Percentiles rank a stretch among this genome's conserved stretches.
Evolutionary conservation across 1,284 basidiomycete species (phyloP).

Genomic region (Nidula niveotomentosa): DNA sequence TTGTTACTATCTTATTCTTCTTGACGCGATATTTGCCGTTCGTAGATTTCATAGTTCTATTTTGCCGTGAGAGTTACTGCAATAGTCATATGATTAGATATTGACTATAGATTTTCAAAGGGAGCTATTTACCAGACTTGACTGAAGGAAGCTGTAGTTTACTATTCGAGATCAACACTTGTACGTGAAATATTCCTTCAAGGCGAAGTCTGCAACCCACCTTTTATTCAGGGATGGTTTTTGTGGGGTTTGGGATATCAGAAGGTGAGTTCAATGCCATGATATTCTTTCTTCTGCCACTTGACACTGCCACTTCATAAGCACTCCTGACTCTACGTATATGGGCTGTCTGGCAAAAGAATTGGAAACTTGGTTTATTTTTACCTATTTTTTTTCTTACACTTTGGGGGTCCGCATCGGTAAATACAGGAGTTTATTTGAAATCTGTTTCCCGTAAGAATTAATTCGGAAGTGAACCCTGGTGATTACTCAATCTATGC

Average conservation of each 20-base stretch:
- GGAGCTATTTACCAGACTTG: neutral
- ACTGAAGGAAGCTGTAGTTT: neutral
- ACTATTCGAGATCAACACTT: neutral
- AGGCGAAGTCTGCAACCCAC: neutral
- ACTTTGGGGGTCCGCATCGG: neutral
- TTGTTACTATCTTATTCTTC: slow-evolving; percentile 6
- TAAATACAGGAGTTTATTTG: too few relatives aligned
- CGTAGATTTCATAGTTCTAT: neutral
- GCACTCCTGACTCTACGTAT: slow-evolving; percentile 6
- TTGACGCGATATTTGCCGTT: slow-evolving; percentile 5
- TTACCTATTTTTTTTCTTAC: slow-evolving; percentile 3
- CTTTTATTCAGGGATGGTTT: neutral
- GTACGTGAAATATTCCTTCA: neutral
- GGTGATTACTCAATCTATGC: too few relatives aligned
- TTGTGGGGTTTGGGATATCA: neutral
- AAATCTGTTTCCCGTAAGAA: too few relatives aligned
- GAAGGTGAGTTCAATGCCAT: neutral
- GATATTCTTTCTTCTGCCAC: neutral
- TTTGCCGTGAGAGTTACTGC: slow-evolving; percentile 1
- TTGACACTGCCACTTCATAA: neutral
- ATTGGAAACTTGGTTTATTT: slow-evolving; percentile 2
- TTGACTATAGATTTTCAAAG: neutral
- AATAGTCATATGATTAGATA: neutral
- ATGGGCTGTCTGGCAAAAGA: slow-evolving; percentile 10
- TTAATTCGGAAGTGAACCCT: too few relatives aligned